phyloP scores from a whole-genome alignment of 2,329 filamentous ascomycete genomes.

The Mycosphaerella sp. region DNA sequence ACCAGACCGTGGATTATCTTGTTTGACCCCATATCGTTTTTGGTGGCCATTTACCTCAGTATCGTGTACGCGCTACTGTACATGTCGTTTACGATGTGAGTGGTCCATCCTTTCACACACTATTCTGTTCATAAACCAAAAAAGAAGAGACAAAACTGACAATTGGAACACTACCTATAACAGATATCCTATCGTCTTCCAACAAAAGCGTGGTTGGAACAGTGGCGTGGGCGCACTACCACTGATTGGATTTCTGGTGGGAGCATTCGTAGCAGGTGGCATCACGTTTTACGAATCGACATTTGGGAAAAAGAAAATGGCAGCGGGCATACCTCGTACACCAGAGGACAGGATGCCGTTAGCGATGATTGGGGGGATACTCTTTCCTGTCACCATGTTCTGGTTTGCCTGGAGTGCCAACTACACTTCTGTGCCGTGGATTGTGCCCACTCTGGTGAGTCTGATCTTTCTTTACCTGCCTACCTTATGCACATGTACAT shows the following conservation, averaged over 20 bases:
- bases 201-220: conserved; percentile 50
- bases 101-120: too few relatives aligned
- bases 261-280: conserved; percentile 42
- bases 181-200: conserved; percentile 40
- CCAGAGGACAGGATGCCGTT: conserved; percentile 41
- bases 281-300: conserved; percentile 41
- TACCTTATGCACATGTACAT: neutral
- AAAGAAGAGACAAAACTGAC: conserved; percentile 27
- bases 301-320: conserved; percentile 36
- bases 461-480: neutral
- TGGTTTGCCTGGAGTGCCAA: conserved; percentile 32
- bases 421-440: conserved; percentile 42
- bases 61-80: conserved; percentile 51
- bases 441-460: conserved; percentile 38
- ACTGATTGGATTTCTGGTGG: conserved; percentile 46
- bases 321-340: conserved; percentile 30
- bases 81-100: conserved; percentile 57
- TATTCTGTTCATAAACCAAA: too few relatives aligned
- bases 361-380: conserved; percentile 32
- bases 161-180: neutral
- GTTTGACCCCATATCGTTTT: conserved; percentile 49
- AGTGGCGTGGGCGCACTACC: conserved; percentile 49
- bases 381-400: conserved; percentile 33
- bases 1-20: conserved; percentile 51
- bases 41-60: conserved; percentile 49